These are phyloP conservation scores for Peribolospora baueri DNA, from an alignment of 768 basidiomycete species.

Conservation along the genomic window DNA sequence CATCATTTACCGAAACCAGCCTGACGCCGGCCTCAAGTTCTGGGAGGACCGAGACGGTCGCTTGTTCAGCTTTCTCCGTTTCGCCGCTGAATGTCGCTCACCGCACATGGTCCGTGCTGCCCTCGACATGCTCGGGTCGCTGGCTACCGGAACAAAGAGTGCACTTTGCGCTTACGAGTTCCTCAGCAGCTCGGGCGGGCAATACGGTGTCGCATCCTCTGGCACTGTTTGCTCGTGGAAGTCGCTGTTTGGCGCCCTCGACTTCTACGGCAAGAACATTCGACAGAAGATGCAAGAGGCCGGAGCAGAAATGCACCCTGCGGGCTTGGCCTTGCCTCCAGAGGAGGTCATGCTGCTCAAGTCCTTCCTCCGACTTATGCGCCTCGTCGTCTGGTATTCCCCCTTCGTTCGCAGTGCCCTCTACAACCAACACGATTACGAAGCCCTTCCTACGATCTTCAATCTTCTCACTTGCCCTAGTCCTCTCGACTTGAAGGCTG, in stretches of 20 bases:
- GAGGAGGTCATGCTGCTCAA: conserved; percentile 57
- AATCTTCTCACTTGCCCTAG: conserved; percentile 52
- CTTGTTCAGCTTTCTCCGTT: conserved; percentile 55
- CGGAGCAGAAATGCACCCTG: conserved; percentile 20
- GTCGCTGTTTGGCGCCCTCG: conserved; percentile 46
- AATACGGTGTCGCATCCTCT: conserved; percentile 30
- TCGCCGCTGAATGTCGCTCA: conserved; percentile 60
- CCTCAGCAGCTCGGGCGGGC: conserved; percentile 30
- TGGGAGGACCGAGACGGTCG: conserved; percentile 38
- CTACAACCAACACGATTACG: conserved; percentile 48
- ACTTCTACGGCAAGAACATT: conserved; percentile 43
- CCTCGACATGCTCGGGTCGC: conserved; percentile 68
- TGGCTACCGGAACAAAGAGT: conserved; percentile 60
- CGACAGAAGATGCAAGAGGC: conserved; percentile 26
- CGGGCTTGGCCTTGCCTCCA: conserved; percentile 20
- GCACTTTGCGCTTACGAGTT: conserved; percentile 76
- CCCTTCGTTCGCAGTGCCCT: conserved; percentile 55
- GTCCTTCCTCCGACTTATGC: conserved; percentile 54
- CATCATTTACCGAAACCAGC: conserved; percentile 44
- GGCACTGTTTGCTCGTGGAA: conserved; percentile 54
- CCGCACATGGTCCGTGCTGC: conserved; percentile 48
- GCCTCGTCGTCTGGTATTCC: conserved; percentile 49
- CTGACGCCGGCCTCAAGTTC: conserved; percentile 58
- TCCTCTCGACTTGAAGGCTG: conserved; percentile 76
- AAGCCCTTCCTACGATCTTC: conserved; percentile 55